phyloP scores from a whole-genome alignment of 1,139 yeast species.

The Sugiyamaella xylanicola region DNA sequence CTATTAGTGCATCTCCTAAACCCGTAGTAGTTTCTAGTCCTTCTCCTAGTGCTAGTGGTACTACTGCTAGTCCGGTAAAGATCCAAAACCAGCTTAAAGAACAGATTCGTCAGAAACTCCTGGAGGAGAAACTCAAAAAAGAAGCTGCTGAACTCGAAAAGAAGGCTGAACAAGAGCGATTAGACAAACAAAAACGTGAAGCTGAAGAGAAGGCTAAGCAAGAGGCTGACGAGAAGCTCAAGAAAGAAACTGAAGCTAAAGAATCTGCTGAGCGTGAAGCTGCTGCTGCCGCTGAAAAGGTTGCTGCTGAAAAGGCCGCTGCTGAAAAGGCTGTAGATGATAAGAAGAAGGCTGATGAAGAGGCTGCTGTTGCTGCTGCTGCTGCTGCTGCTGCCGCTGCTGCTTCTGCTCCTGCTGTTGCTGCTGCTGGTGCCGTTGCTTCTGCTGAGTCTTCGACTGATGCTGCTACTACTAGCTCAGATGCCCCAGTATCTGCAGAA shows the following conservation, averaged over 20 bases:
- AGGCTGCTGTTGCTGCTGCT: constrained; percentile 22
- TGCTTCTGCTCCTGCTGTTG: constrained; percentile 15
- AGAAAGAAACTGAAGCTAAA: constrained; percentile 23
- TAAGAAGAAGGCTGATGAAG: constrained; percentile 22
- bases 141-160: constrained; percentile 27
- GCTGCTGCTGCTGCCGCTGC: constrained; percentile 6
- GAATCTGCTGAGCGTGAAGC: constrained; percentile 22
- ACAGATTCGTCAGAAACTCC: constrained; percentile 30
- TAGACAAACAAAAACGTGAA: constrained; percentile 22
- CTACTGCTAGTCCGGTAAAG: constrained; percentile 25
- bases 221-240: constrained; percentile 25
- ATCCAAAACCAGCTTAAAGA: constrained; percentile 33
- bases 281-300: constrained; percentile 20
- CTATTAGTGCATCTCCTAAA: constrained; percentile 8
- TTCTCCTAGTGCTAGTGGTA: too few relatives aligned
- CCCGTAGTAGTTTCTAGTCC: too few relatives aligned
- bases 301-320: constrained; percentile 21
- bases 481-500: constrained; percentile 20
- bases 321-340: constrained; percentile 25
- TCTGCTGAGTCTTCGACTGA: too few relatives aligned
- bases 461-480: constrained; percentile 19
- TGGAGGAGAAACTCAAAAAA: constrained; percentile 26
- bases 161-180: constrained; percentile 15
- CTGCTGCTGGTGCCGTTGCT: constrained; percentile 15
- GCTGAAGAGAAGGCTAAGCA: constrained; percentile 25